phyloP scores from a whole-genome alignment of 2,329 filamentous ascomycete genomes.

The Epichloe aotearoae region DNA sequence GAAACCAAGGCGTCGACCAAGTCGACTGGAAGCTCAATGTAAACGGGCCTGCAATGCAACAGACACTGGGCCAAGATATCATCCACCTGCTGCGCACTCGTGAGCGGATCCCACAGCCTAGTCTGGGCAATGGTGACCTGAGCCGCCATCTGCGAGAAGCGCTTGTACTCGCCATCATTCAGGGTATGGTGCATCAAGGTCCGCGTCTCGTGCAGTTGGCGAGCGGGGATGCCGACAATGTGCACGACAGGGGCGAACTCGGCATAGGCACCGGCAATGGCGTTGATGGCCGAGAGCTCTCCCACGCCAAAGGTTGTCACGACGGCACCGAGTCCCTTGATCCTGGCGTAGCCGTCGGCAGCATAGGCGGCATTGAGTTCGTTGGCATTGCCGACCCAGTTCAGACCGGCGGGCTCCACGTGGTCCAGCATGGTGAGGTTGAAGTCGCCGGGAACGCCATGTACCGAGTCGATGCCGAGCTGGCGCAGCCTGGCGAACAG shows the following conservation, averaged over 20 bases:
- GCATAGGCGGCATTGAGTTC: constrained; percentile 46
- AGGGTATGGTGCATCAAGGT: constrained; percentile 39
- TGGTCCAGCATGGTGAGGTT: constrained; percentile 25
- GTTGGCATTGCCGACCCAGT: constrained; percentile 40
- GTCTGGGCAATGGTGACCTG: constrained; percentile 36
- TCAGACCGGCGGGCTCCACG: constrained; percentile 22
- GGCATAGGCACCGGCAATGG: constrained; percentile 43
- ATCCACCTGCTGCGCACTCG: constrained; percentile 32
- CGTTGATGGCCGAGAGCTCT: constrained; percentile 43
- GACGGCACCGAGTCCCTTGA: constrained; percentile 35
- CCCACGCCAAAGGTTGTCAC: constrained; percentile 50
- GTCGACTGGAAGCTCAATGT: constrained; percentile 42
- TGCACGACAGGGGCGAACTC: constrained; percentile 44
- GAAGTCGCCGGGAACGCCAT: constrained; percentile 34
- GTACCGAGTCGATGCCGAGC: constrained; percentile 43
- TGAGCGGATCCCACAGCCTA: constrained; percentile 27
- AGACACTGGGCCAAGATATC: constrained; percentile 24
- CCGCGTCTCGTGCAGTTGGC: constrained; percentile 28
- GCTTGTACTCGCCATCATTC: constrained; percentile 38
- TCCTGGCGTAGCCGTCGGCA: constrained; percentile 42
- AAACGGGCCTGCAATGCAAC: constrained; percentile 40
- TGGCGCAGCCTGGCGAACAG: constrained; percentile 46
- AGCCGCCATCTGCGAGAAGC: constrained; percentile 35
- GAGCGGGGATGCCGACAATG: constrained; percentile 39
- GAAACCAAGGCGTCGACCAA: constrained; percentile 28